Base-by-base conservation (phyloP, 441 rosid genomes). In the Erodium trifolium region DNA sequence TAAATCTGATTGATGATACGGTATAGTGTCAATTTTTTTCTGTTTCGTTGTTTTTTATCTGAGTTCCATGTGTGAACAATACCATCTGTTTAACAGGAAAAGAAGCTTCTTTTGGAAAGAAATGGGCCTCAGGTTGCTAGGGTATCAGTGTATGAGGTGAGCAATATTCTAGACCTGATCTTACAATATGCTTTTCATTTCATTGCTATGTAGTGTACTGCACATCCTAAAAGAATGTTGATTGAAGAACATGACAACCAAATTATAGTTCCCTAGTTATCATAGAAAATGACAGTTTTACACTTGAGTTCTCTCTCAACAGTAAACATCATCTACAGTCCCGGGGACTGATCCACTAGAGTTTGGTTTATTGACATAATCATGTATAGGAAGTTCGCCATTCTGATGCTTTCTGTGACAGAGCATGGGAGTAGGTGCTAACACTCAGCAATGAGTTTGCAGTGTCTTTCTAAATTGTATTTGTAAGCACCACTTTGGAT, bases 61-160 rank as follows among this genome's bases (percentile, higher is more conserved):
- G 9, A 6, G 62, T 55, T 14, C 11, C 6, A 16, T 55, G 27
- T 55, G 62, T 55, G 62, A 19, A 19, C 11, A 55, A 29, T 63
- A 72, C 13, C 23, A 47, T 23, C 10, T 66, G 14, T 69, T 67
- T 19, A 14, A 67, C 78, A 93, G 97, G 92, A 93, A 72, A 93
- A 86, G 82, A 93, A 93, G 73, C 88, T 93, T 80, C 85, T 91
- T 23, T 78, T 93, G 87, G 98, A 91, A 68, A 87, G 74, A 69
- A 86, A 83, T 74, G 97, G 96, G 49, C 88, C 97, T 73, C 87
- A 78, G 76, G 77, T 89, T 77, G 95, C 85, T 35, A 88, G 97
- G 74, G 78, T 93, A 76, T 91, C 97, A 4, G 87, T 93, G 23
- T 86, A 82, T 72, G 96, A 93, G 96, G 98, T 91, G 68, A 78